Conservation (phyloP, 202 grass and related monocot species). For the Setaria italica region DNA sequence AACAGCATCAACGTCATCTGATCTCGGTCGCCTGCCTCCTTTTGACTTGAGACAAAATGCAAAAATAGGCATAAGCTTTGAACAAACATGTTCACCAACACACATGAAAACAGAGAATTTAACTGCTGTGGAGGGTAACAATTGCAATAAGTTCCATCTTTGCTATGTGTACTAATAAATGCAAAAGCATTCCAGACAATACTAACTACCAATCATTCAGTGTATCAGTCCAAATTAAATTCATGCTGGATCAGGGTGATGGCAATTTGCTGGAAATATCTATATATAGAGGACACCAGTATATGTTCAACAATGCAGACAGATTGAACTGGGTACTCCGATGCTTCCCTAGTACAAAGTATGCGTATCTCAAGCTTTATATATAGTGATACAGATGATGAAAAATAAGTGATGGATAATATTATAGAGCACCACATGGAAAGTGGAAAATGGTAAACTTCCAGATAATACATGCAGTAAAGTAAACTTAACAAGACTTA, state of each 20-base stretch:
- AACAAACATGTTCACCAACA: conserved; percentile 20
- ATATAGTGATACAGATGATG: conserved; percentile 6
- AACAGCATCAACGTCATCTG: conserved; percentile 91
- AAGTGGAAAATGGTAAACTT: conserved; percentile 19
- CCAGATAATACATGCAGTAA: conserved; percentile 9
- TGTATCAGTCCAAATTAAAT: background rate
- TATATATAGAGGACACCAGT: background rate
- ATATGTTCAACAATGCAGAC: background rate
- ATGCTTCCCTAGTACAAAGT: conserved; percentile 13
- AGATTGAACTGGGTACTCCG: background rate
- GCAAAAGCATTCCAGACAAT: background rate
- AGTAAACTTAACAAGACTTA: conserved; percentile 59
- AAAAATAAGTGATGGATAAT: conserved; percentile 8
- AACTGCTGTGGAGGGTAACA: conserved; percentile 20
- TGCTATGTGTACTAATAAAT: conserved; percentile 15
- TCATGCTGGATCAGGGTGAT: background rate
- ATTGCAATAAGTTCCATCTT: conserved; percentile 5
- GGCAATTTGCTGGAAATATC: background rate
- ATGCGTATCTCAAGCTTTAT: background rate
- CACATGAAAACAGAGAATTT: conserved; percentile 8
- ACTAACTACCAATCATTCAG: background rate
- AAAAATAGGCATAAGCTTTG: conserved; percentile 44
- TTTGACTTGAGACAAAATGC: conserved; percentile 75
- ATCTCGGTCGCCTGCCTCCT: conserved; percentile 76
- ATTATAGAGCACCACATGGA: conserved; percentile 22